Conservation (phyloP, 2,329 filamentous ascomycete species). For the Phyllosticta paracitricarpa region DNA sequence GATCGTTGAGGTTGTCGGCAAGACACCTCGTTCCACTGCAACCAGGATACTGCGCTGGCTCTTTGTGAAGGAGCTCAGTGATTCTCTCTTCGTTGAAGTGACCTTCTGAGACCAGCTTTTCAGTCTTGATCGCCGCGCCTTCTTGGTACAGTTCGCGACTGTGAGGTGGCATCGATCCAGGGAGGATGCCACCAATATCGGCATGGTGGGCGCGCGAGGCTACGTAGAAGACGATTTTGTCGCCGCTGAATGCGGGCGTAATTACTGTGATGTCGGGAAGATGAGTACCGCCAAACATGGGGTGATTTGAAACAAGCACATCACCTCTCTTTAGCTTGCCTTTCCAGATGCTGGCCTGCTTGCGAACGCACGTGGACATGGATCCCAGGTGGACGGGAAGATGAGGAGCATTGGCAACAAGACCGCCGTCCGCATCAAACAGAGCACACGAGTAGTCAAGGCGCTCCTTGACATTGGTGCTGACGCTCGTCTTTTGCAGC, state of each 20-base stretch:
- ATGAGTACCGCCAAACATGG: slow-evolving; percentile 75
- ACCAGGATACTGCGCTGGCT: slow-evolving; percentile 64
- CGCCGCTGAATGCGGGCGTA: slow-evolving; percentile 66
- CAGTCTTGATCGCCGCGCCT: slow-evolving; percentile 45
- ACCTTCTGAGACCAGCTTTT: slow-evolving; percentile 65
- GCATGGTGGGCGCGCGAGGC: slow-evolving; percentile 73
- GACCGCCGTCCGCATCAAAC: slow-evolving; percentile 63
- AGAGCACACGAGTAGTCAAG: slow-evolving; percentile 77
- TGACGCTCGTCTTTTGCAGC: slow-evolving; percentile 70
- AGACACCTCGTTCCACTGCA: slow-evolving; percentile 72
- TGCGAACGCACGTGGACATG: slow-evolving; percentile 75
- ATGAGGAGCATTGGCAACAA: slow-evolving; percentile 73
- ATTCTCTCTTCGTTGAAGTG: slow-evolving; percentile 71
- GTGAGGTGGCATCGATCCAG: slow-evolving; percentile 73
- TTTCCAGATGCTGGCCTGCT: slow-evolving; percentile 71
- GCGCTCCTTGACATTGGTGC: slow-evolving; percentile 71
- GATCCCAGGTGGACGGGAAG: slow-evolving; percentile 72
- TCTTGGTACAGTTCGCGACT: slow-evolving; percentile 51
- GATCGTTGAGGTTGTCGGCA: slow-evolving; percentile 73
- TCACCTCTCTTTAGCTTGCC: slow-evolving; percentile 69
- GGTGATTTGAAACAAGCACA: slow-evolving; percentile 76
- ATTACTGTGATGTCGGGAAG: slow-evolving; percentile 74
- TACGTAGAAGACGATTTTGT: slow-evolving; percentile 72
- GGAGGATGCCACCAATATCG: slow-evolving; percentile 74
- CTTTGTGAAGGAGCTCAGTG: slow-evolving; percentile 58